phyloP scores from a whole-genome alignment of 495 filamentous ascomycete species.

The Xylaria castorea region DNA sequence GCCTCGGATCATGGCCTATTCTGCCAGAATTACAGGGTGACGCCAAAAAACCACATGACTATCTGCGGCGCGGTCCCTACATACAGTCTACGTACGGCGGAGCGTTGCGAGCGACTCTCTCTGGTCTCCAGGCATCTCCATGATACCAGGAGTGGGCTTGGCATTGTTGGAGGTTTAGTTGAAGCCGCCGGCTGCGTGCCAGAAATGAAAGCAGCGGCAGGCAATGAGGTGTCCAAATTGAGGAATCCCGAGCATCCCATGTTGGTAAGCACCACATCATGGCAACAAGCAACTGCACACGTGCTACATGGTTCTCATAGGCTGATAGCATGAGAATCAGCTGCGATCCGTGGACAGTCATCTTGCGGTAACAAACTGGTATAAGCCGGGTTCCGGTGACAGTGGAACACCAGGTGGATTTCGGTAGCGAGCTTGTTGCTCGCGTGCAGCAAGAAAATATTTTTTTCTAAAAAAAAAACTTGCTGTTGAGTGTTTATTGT shows the following conservation, averaged over 20 bases:
- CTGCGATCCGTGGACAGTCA: conserved; percentile 16
- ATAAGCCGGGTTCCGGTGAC: neutral
- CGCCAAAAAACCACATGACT: neutral
- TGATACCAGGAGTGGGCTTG: conserved; percentile 1
- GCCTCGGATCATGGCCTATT: neutral
- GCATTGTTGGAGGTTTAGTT: neutral
- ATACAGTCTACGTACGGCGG: neutral
- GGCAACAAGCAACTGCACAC: conserved; percentile 10
- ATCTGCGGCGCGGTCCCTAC: neutral
- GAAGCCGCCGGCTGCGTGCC: conserved; percentile 2
- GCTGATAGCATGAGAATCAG: neutral
- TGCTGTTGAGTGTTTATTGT: neutral
- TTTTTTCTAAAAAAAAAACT: too few species aligned
- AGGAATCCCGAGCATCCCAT: neutral
- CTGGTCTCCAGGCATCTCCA: neutral
- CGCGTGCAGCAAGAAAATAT: neutral
- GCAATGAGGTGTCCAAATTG: neutral
- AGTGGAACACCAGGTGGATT: conserved; percentile 2
- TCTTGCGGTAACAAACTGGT: conserved; percentile 11
- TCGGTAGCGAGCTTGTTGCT: neutral
- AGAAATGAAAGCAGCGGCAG: conserved; percentile 2
- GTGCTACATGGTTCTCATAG: conserved; percentile 14
- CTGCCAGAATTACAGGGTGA: neutral
- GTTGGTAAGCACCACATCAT: conserved; percentile 13
- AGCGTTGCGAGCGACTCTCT: neutral